Base-by-base conservation (phyloP, 1,284 basidiomycete species). In the Prillingera fragicola region DNA sequence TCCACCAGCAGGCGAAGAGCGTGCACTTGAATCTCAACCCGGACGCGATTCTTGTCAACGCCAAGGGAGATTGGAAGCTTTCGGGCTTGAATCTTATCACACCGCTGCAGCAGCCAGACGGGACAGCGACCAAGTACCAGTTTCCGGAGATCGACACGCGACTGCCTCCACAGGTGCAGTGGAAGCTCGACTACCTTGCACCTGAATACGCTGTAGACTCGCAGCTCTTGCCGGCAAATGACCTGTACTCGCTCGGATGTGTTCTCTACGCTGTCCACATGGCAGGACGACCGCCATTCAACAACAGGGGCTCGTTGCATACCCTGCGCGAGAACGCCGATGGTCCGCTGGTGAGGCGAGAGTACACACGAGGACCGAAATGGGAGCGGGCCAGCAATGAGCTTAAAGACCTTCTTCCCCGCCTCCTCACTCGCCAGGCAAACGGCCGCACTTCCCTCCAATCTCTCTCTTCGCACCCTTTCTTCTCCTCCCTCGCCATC, bases 401-500 rank as follows among this genome's bases (percentile, higher is more conserved):
- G 37, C 43, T 72, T 2, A 60, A 57, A 92, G 90, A 80, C 37
- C 77, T 95, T 23, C 75, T 96, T 34, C 77, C 78, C 21, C 78
- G 82, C 2, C 74, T 95, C 25, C 77, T 95, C 46, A 92, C 90
- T 3, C 79, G 90, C 42, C 81, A 82, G 53, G 79, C 86, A 13
- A 76, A 77, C 25, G 77, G 75, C 35, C 75, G 95, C 21, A 82
- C 90, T 12, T 81, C 82, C 0, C 86, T 94, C 3, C 74, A 79
- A 3, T 80, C 83, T 1, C 80, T 98, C 29, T 83, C 88, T 7
- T 78, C 83, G 0, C 83, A 89, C 56, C 67, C 85, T 0, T 97
- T 95, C 77, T 98, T 98, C 74, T 94, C 89, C 5, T 92, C 90
- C 8, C 75, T 97, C n/a, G 87, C 94, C 13, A 92, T 98, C 26